Conservation (phyloP, 2,329 filamentous ascomycete genomes). For the Pseudogymnoascus sp. region DNA sequence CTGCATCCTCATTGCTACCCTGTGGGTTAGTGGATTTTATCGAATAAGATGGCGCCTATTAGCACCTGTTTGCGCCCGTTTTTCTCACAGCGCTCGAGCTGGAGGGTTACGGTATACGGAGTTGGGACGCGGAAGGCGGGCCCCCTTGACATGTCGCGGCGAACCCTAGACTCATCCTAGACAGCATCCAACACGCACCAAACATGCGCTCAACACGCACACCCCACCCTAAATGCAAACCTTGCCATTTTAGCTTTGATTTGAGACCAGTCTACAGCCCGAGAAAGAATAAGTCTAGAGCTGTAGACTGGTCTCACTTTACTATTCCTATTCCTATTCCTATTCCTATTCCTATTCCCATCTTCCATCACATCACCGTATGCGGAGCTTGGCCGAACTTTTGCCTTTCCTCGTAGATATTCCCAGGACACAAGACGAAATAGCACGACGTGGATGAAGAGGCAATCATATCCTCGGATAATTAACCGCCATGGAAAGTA, state of each 20-base stretch:
- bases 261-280: background rate
- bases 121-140: too few relatives aligned
- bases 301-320: background rate
- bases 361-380: background rate
- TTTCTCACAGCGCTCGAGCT: background rate
- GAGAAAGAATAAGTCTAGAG: background rate
- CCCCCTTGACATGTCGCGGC: too few relatives aligned
- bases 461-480: conserved; percentile 28
- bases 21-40: background rate
- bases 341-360: background rate
- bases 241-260: background rate
- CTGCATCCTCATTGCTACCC: background rate
- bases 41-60: background rate
- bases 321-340: background rate
- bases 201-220: background rate
- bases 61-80: background rate
- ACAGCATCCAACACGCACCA: background rate
- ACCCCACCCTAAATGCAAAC: background rate
- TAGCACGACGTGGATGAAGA: conserved; percentile 25
- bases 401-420: background rate
- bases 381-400: background rate
- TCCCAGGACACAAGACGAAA: background rate
- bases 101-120: background rate
- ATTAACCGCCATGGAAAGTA: conserved; percentile 16
- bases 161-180: background rate